Conservation (phyloP, 2,329 filamentous ascomycete species). For the Fusarium udum region DNA sequence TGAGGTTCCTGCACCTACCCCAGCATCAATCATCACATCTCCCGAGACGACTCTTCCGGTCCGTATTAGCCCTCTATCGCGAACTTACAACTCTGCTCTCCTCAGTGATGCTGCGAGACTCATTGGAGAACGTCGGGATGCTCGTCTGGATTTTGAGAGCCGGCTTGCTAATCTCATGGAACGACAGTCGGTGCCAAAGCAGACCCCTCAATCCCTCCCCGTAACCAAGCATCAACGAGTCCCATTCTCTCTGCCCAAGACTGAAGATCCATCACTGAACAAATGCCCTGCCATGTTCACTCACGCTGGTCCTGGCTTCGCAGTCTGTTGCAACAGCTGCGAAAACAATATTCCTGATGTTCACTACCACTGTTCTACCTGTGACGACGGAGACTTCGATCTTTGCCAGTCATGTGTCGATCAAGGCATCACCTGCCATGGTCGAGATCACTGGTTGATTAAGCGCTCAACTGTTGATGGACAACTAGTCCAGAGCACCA, state of each 20-base stretch:
- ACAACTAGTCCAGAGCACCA: conserved; percentile 83
- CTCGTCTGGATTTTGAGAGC: conserved; percentile 42
- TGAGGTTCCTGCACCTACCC: conserved; percentile 34
- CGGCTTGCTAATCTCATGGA: conserved; percentile 43
- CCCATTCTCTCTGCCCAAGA: conserved; percentile 12
- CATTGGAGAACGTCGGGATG: conserved; percentile 35
- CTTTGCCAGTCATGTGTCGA: conserved; percentile 84
- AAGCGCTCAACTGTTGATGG: conserved; percentile 86
- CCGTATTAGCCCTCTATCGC: conserved; percentile 40
- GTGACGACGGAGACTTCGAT: conserved; percentile 93
- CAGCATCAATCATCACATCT: conserved; percentile 23
- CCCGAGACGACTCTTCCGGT: conserved; percentile 37
- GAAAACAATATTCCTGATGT: conserved; percentile 78
- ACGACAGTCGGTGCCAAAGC: conserved; percentile 26
- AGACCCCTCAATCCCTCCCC: not conserved
- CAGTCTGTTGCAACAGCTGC: conserved; percentile 95
- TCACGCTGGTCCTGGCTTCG: conserved; percentile 60
- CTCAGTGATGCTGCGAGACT: conserved; percentile 43
- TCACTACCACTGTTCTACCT: conserved; percentile 95
- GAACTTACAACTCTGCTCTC: conserved; percentile 40
- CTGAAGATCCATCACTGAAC: not conserved
- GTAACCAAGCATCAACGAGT: not conserved
- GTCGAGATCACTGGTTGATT: conserved; percentile 89
- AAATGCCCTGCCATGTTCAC: conserved; percentile 17
- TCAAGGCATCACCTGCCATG: conserved; percentile 78